These are phyloP conservation scores for Amanita inopinata DNA, from an alignment of 768 basidiomycete genomes.

Conservation along the genomic window DNA sequence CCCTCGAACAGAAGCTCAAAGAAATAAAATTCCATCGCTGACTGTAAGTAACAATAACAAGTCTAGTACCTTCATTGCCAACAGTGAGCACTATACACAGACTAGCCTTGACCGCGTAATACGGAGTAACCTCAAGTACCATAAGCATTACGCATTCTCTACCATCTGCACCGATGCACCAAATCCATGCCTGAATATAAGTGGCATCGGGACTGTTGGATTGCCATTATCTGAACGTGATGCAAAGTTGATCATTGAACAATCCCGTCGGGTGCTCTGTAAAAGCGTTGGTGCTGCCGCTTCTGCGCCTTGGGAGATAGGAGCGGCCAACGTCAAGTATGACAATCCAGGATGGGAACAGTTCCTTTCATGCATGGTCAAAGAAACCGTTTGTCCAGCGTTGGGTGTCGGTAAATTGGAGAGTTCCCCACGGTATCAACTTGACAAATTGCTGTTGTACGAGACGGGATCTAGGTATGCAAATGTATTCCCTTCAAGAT, in stretches of 20 bases:
- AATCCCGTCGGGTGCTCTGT: constrained; percentile 20
- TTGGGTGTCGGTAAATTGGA: constrained; percentile 16
- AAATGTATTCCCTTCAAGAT: not conserved
- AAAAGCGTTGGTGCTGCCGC: too few relatives aligned
- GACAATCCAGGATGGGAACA: constrained; percentile 14
- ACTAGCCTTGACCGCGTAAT: too few relatives aligned
- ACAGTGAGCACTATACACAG: too few relatives aligned
- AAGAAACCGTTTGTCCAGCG: constrained; percentile 14
- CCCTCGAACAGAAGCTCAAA: too few relatives aligned
- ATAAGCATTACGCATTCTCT: constrained; percentile 19
- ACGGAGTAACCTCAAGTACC: too few relatives aligned
- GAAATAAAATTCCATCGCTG: too few relatives aligned
- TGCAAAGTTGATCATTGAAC: constrained; percentile 21
- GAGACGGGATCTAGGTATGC: constrained; percentile 27
- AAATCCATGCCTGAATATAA: constrained; percentile 25
- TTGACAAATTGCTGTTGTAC: constrained; percentile 28
- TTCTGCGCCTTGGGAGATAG: constrained; percentile 31
- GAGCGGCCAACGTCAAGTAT: constrained; percentile 17
- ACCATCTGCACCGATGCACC: constrained; percentile 19
- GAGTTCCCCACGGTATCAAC: constrained; percentile 16
- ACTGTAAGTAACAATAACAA: too few relatives aligned
- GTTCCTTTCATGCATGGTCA: constrained; percentile 5
- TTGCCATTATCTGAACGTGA: constrained; percentile 28
- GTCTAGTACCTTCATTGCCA: too few relatives aligned
- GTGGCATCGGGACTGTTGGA: constrained; percentile 27